Conservation (phyloP, 2,329 filamentous ascomycete species). For the Colletotrichum tofieldiae region DNA sequence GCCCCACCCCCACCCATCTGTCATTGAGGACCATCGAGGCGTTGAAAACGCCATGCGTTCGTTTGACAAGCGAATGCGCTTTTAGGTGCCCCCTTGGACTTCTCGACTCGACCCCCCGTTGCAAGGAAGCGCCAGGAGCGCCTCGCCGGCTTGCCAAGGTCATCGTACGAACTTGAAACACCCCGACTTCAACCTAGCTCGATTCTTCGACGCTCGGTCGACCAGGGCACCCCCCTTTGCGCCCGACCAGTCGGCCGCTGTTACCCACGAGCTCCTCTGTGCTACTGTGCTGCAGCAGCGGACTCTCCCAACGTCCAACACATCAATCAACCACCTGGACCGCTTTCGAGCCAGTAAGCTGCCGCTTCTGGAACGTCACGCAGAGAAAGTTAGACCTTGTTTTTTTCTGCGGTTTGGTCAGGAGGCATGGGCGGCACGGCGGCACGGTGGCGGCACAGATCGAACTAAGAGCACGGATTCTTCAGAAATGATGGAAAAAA, state of each 20-base stretch:
- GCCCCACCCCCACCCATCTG: background rate
- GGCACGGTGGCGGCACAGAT: background rate
- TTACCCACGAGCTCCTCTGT: background rate
- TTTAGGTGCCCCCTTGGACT: background rate
- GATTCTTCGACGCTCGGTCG: constrained; percentile 28
- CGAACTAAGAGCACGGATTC: constrained; percentile 19
- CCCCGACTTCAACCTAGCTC: constrained; percentile 29
- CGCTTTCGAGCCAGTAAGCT: constrained; percentile 1
- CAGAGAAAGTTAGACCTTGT: background rate
- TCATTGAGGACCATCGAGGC: background rate
- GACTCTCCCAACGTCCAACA: background rate
- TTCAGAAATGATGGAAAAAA: constrained; percentile 1
- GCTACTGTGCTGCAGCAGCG: background rate
- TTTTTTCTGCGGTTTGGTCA: background rate
- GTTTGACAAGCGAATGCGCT: constrained; percentile 10
- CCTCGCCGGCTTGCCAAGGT: constrained; percentile 29
- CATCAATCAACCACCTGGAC: constrained; percentile 3
- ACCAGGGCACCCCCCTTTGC: constrained; percentile 21
- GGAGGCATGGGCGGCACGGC: background rate
- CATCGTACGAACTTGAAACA: constrained; percentile 42
- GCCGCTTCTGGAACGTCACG: constrained; percentile 17
- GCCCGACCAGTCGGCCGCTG: background rate
- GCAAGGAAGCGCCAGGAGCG: constrained; percentile 32
- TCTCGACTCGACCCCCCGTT: background rate
- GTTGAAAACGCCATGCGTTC: constrained; percentile 1